Conservation (phyloP, 2,329 filamentous ascomycete species). For the Colletotrichum tropicicola region DNA sequence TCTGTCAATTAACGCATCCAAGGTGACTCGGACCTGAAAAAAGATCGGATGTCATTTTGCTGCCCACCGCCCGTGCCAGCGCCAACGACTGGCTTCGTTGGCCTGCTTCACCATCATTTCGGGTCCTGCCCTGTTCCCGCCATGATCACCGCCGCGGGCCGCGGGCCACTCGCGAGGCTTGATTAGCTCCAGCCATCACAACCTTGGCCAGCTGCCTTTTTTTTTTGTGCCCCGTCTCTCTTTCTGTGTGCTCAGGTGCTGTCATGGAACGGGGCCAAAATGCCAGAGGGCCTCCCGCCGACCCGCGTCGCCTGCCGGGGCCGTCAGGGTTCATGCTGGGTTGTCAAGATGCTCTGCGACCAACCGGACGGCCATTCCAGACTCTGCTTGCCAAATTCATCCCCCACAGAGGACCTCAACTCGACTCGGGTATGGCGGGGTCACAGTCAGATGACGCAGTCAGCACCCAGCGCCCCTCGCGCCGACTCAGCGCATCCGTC, state of each 20-base stretch:
- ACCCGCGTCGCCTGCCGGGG: neutral
- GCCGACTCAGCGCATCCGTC: neutral
- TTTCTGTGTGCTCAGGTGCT: neutral
- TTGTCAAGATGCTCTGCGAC: constrained; percentile 12
- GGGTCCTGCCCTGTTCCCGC: constrained; percentile 15
- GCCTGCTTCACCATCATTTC: constrained; percentile 28
- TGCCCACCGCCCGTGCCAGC: constrained; percentile 16
- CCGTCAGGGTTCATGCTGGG: constrained; percentile 21
- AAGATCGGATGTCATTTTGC: constrained; percentile 27
- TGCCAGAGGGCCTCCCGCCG: constrained; percentile 6
- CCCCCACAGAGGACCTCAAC: neutral
- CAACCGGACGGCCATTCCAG: constrained; percentile 12
- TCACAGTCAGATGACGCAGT: constrained; percentile 22
- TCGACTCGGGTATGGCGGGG: constrained; percentile 25
- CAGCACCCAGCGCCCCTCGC: constrained; percentile 14
- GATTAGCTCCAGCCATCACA: constrained; percentile 13
- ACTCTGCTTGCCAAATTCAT: neutral
- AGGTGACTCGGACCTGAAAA: constrained; percentile 16
- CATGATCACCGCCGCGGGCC: constrained; percentile 29
- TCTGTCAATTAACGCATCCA: neutral
- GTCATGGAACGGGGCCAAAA: neutral
- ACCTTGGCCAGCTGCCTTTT: neutral
- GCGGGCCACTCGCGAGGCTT: constrained; percentile 25
- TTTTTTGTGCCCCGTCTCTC: neutral
- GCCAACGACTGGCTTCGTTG: constrained; percentile 6